Evolutionary conservation across 768 basidiomycete species (phyloP).

Genomic region (Baorangia bicolor): DNA sequence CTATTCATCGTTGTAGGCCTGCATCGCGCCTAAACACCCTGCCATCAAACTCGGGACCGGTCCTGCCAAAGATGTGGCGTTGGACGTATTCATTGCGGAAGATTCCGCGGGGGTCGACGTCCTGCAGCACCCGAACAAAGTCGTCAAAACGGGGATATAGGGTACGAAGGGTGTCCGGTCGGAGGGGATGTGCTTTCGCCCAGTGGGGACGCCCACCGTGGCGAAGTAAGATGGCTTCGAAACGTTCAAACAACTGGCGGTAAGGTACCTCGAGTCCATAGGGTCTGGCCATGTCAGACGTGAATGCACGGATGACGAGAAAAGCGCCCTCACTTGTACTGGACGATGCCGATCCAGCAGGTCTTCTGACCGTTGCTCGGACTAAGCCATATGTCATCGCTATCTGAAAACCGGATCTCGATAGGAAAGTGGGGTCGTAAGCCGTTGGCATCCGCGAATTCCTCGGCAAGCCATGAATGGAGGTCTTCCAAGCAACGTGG

Average conservation of each 20-base stretch:
- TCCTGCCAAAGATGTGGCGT: slow-evolving; percentile 78
- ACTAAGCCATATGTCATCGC: slow-evolving; percentile 93
- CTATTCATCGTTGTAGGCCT: slow-evolving; percentile 7
- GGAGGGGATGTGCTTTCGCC: slow-evolving; percentile 86
- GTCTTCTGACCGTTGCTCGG: slow-evolving; percentile 78
- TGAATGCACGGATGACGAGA: neutral
- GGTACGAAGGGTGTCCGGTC: slow-evolving; percentile 56
- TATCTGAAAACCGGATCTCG: slow-evolving; percentile 85
- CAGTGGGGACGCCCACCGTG: slow-evolving; percentile 90
- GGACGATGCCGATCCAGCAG: slow-evolving; percentile 97
- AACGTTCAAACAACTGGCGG: slow-evolving; percentile 69
- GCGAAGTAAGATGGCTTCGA: slow-evolving; percentile 65
- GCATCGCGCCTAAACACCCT: slow-evolving; percentile 46
- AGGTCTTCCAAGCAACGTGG: slow-evolving; percentile 69
- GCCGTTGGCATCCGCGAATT: slow-evolving; percentile 66
- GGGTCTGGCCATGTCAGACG: slow-evolving; percentile 50
- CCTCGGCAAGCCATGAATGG: slow-evolving; percentile 64
- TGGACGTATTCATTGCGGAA: slow-evolving; percentile 90
- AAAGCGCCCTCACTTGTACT: slow-evolving; percentile 73
- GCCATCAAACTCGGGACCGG: slow-evolving; percentile 37
- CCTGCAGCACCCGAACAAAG: slow-evolving; percentile 63
- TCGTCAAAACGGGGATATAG: slow-evolving; percentile 83
- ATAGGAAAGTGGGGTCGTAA: slow-evolving; percentile 89
- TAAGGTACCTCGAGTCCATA: slow-evolving; percentile 85
- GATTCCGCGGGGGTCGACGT: slow-evolving; percentile 71